These are phyloP conservation scores for Zostera marina DNA, from an alignment of 116 monocot genomes.

Conservation along the genomic window DNA sequence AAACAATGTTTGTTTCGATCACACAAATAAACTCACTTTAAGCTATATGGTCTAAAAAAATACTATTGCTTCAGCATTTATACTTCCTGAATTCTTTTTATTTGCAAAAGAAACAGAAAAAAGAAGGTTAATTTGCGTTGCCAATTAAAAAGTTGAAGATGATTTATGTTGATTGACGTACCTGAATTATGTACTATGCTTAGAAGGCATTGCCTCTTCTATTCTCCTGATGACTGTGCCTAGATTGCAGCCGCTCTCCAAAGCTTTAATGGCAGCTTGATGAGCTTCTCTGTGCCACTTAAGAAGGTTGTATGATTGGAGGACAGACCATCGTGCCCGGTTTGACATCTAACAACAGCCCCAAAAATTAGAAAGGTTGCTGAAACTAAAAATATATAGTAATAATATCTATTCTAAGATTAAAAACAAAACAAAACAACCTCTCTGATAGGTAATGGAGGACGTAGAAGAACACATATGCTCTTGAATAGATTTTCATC, in stretches of 20 bases:
- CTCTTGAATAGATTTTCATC: constrained; percentile 93
- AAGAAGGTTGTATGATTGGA: constrained; percentile 90
- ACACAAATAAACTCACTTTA: too few species aligned
- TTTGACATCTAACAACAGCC: constrained; percentile 66
- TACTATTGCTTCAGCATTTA: too few species aligned
- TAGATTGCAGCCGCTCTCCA: constrained; percentile 61
- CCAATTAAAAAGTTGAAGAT: too few species aligned
- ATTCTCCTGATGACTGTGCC: constrained; percentile 75
- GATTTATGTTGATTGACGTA: too few species aligned
- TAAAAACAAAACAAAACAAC: constrained; percentile 10
- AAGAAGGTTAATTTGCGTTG: too few species aligned
- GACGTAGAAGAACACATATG: constrained; percentile 51
- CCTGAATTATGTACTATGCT: too few species aligned
- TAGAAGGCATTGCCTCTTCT: constrained; percentile 61
- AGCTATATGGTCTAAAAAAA: too few species aligned
- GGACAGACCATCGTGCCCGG: constrained; percentile 76
- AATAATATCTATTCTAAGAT: neutral
- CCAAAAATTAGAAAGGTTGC: neutral
- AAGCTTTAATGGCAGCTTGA: constrained; percentile 71
- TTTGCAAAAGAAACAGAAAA: too few species aligned
- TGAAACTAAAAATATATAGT: neutral
- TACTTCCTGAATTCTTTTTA: too few species aligned
- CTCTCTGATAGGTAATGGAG: constrained; percentile 63
- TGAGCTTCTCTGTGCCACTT: constrained; percentile 78
- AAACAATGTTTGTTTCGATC: too few species aligned